Base-by-base conservation (phyloP, 306 rosid genomes). In the Crotalaria pallida region DNA sequence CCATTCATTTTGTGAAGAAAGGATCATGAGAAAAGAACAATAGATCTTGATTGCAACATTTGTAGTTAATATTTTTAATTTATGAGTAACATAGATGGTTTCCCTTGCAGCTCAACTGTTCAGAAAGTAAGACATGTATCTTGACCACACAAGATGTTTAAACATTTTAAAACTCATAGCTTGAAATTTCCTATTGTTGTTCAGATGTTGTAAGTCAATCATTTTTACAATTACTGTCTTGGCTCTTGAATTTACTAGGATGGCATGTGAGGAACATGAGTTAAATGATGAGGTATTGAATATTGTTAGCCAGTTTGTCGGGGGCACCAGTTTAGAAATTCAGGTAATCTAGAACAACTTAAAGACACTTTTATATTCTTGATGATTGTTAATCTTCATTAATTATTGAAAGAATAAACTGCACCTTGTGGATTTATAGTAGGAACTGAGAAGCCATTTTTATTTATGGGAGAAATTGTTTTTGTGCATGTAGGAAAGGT, bases 261-360 rank as follows among this genome's bases (percentile, higher is more conserved):
- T 81, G 84, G 86, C 92, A 72, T 76, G 88, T 77, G 85, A 82
- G 81, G 96, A 94, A 80, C 84, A 94, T 81, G 98, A 97, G 58
- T 12, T 78, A 67, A 84, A 79, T 24, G 90, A 90, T 73, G 94
- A 94, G 74, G 91, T 88, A 15, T 60, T 84, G 73, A 77, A 87
- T 51, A 47, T 59, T 77, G 87, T 94, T 69, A 85, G 89, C 77
- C 85, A 88, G 80, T 84, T 79, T 77, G 88, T 94, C 77, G 96
- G 92, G 58, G 90, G 87, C 22, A 82, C 88, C 65, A 70, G 57
- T 76, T 73, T 41, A 63, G 97, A 94, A 83, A 85, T 88, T 57
- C 84, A 87, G 98, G 98, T 94, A 81, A 78, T 62, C 79, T 77
- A 62, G 66, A 49, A 59, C 68, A 57, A 58, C 71, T 40, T 45